A percentile compares a stretch with the other conserved stretches of the same genome.
phyloP scores from a whole-genome alignment of 2,329 filamentous ascomycete species.

The Sporothrix humicola region DNA sequence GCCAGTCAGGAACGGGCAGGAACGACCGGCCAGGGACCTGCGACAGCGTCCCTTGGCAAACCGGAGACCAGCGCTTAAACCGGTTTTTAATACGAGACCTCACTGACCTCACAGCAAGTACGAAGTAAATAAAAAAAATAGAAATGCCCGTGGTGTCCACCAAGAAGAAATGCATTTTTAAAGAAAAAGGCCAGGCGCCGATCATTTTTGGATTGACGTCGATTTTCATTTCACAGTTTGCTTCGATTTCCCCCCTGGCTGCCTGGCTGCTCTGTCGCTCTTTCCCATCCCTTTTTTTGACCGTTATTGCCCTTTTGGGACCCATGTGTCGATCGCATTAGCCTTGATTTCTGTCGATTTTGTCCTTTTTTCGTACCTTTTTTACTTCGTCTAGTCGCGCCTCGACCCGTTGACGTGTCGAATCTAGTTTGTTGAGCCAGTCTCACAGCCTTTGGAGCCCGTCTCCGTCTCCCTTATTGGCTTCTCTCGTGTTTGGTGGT shows the following conservation, averaged over 20 bases:
- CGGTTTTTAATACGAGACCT: conserved; percentile 6
- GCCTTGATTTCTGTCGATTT: conserved; percentile 3
- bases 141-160: background rate
- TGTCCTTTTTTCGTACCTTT: no score
- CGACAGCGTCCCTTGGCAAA: conserved; percentile 15
- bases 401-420: conserved; percentile 15
- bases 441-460: background rate
- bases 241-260: background rate
- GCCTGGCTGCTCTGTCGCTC: conserved; percentile 3
- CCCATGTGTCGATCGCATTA: conserved; percentile 12
- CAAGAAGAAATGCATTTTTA: background rate
- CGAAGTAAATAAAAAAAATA: background rate
- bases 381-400: background rate
- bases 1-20: conserved; percentile 15
- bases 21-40: background rate
- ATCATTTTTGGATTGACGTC: conserved; percentile 23
- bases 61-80: conserved; percentile 24
- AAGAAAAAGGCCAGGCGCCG: conserved; percentile 6
- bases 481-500: background rate
- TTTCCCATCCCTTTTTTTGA: conserved; percentile 9
- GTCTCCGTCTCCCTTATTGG: conserved; percentile 1
- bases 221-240: conserved; percentile 8
- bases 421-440: background rate
- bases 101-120: background rate
- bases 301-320: conserved; percentile 25